Evolutionary conservation across 2,329 filamentous ascomycete genomes (phyloP).

Genomic region (Shiraia bambusicola): DNA sequence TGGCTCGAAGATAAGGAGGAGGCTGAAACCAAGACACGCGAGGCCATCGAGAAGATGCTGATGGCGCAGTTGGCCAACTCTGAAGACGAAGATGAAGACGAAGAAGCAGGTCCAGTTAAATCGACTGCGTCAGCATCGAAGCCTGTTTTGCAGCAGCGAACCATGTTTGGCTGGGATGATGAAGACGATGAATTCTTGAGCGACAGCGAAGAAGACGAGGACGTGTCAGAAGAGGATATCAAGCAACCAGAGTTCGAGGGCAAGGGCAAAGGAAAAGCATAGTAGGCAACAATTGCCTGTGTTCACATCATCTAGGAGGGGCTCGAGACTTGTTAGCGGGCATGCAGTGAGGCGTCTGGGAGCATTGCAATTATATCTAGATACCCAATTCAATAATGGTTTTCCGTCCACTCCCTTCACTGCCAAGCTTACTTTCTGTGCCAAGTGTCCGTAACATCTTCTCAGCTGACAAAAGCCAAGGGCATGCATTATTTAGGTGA

Average conservation of each 20-base stretch:
- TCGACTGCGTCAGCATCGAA: constrained; percentile 27
- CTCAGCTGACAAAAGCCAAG: no score
- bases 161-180: constrained; percentile 77
- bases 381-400: background rate
- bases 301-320: background rate
- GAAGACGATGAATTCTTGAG: constrained; percentile 59
- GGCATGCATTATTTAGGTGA: no score
- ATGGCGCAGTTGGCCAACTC: constrained; percentile 49
- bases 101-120: constrained; percentile 11
- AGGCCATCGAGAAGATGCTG: constrained; percentile 64
- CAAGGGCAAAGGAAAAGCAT: constrained; percentile 49
- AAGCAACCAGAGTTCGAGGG: constrained; percentile 35
- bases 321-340: background rate
- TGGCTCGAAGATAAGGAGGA: constrained; percentile 97
- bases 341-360: background rate
- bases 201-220: constrained; percentile 51
- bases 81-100: constrained; percentile 35
- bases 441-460: no score
- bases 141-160: constrained; percentile 39
- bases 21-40: constrained; percentile 76
- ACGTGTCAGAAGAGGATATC: constrained; percentile 37
- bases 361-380: background rate
- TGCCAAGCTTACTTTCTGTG: background rate
- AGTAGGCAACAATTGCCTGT: constrained; percentile 3
- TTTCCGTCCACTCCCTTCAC: no score